A percentile compares a stretch with the other conserved stretches of the same genome.
These are phyloP conservation scores for Beauveria sp. DNA, from an alignment of 2,329 filamentous ascomycete species.

Conservation along the genomic window DNA sequence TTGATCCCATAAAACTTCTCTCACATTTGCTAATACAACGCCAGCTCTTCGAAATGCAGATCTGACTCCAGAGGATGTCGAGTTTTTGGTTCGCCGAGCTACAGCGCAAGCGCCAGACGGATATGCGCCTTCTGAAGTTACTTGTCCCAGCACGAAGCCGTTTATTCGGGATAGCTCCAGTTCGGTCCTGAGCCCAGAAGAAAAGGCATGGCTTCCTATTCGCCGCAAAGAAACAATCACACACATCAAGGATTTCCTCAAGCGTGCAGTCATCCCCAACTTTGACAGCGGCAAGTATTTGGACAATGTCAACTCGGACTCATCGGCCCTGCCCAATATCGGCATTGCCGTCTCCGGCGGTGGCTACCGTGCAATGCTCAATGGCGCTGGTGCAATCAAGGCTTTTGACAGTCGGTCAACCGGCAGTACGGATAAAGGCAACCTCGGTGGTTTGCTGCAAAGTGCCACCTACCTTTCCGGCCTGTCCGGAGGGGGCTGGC, in stretches of 20 bases:
- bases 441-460: conserved; percentile 75
- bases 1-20: not conserved
- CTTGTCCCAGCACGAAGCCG: conserved; percentile 64
- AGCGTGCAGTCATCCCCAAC: conserved; percentile 62
- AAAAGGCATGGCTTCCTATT: conserved; percentile 64
- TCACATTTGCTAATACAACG: not conserved
- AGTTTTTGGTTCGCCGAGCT: conserved; percentile 9
- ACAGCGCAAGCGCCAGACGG: conserved; percentile 31
- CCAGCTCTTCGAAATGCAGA: not conserved
- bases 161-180: conserved; percentile 54
- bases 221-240: conserved; percentile 66
- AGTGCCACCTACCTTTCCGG: conserved; percentile 73
- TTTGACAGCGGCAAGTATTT: conserved; percentile 75
- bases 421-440: conserved; percentile 40
- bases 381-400: conserved; percentile 69
- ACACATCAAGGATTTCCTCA: conserved; percentile 68
- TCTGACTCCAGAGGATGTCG: not conserved
- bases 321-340: conserved; percentile 45
- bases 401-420: conserved; percentile 70
- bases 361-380: conserved; percentile 80
- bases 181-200: conserved; percentile 52
- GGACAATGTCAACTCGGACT: conserved; percentile 22
- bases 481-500: conserved; percentile 76
- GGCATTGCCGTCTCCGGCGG: conserved; percentile 75
- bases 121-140: conserved; percentile 62